Evolutionary conservation across 2,329 filamentous ascomycete genomes (phyloP).

Genomic region (Aspergillus clavatus): DNA sequence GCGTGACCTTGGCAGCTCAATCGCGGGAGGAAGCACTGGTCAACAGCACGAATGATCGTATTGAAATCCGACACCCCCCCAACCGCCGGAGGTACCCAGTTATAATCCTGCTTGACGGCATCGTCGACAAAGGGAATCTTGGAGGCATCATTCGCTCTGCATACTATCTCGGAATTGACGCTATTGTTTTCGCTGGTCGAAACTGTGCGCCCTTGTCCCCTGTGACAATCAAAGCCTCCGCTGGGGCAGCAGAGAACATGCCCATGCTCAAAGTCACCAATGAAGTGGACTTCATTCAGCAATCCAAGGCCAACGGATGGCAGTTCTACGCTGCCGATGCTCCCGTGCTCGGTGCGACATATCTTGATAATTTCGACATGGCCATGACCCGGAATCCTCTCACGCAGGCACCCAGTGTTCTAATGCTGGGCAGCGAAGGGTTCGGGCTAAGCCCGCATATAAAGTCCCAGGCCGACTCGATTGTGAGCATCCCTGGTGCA

Average conservation of each 20-base stretch:
- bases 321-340: constrained; percentile 70
- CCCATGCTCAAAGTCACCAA: constrained; percentile 66
- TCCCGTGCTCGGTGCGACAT: constrained; percentile 28
- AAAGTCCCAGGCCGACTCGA: constrained; percentile 60
- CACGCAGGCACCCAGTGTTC: constrained; percentile 60
- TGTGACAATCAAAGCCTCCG: constrained; percentile 78
- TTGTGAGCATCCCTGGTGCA: constrained; percentile 58
- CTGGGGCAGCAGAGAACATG: constrained; percentile 79
- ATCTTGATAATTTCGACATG: constrained; percentile 23
- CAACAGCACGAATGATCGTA: constrained; percentile 60
- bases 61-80: constrained; percentile 34
- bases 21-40: constrained; percentile 67
- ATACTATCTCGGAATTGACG: constrained; percentile 84
- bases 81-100: constrained; percentile 34
- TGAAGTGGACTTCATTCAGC: constrained; percentile 63
- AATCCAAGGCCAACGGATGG: constrained; percentile 71
- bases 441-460: constrained; percentile 64
- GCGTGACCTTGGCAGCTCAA: constrained; percentile 60
- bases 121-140: constrained; percentile 80
- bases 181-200: constrained; percentile 69
- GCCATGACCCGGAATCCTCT: constrained; percentile 34
- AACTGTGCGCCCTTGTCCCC: constrained; percentile 71
- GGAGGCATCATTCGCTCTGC: constrained; percentile 85
- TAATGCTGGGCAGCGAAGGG: constrained; percentile 80
- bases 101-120: constrained; percentile 41